phyloP scores from a whole-genome alignment of 148 eudicot species.

The Rheum nobile region DNA sequence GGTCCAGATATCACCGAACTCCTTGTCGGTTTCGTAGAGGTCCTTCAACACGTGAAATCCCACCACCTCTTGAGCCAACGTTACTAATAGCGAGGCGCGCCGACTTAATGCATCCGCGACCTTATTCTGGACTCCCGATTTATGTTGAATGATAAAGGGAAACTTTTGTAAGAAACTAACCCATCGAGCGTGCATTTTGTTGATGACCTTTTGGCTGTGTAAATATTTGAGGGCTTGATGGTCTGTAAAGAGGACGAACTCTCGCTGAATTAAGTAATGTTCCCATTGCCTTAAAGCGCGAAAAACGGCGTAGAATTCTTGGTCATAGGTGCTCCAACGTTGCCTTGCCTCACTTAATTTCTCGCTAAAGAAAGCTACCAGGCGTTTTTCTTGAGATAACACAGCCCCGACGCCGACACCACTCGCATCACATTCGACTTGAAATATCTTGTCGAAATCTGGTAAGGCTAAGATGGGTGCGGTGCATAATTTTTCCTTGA shows the following conservation, averaged over 20 bases:
- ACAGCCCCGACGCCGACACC: no score
- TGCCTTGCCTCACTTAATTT: background rate
- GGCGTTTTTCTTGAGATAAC: background rate
- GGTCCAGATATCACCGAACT: background rate
- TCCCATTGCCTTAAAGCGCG: background rate
- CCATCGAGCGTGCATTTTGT: no score
- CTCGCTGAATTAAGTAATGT: background rate
- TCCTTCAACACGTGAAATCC: background rate
- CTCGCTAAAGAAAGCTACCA: slow-evolving; percentile 8
- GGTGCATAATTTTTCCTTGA: no score
- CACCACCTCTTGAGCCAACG: background rate
- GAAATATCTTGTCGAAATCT: no score
- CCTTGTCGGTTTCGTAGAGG: background rate
- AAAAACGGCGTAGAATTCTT: background rate
- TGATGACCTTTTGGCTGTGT: slow-evolving; percentile 8
- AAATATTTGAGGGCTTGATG: background rate
- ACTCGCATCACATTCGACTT: no score
- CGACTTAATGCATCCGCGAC: background rate
- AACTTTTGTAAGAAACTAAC: background rate
- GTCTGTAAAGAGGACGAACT: background rate
- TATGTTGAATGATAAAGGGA: background rate
- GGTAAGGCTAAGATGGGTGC: no score
- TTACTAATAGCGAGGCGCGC: background rate
- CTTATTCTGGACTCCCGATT: no score
- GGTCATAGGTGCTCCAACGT: background rate